Percentiles rank a stretch among this genome's conserved stretches.
Conservation (phyloP, 2,329 filamentous ascomycete genomes). For the Neofusicoccum sp. region DNA sequence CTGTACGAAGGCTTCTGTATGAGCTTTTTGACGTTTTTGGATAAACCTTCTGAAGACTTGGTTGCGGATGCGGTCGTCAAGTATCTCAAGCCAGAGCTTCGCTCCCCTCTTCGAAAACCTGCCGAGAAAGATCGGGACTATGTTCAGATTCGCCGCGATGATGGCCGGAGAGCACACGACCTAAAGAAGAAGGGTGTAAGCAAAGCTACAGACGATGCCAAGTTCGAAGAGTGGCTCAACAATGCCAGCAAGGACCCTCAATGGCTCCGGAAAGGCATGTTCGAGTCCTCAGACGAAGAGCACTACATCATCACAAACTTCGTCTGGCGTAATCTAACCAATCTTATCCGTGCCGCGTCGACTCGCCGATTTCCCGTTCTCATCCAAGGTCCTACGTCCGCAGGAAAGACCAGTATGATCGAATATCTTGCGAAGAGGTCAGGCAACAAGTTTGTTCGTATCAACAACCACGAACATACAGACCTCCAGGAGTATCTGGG, state of each 20-base stretch:
- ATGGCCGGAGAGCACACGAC: constrained; percentile 6
- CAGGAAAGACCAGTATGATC: constrained; percentile 99
- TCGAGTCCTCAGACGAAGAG: constrained; percentile 68
- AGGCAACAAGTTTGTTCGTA: constrained; percentile 94
- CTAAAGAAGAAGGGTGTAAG: constrained; percentile 15
- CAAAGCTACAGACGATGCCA: constrained; percentile 14
- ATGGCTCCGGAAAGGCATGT: constrained; percentile 80
- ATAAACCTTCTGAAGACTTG: constrained; percentile 76
- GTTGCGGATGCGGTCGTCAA: constrained; percentile 79
- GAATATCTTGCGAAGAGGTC: constrained; percentile 96
- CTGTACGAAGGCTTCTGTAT: constrained; percentile 96
- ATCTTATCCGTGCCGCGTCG: constrained; percentile 89
- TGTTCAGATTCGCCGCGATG: constrained; percentile 54
- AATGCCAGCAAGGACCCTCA: constrained; percentile 71
- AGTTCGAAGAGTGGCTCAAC: constrained; percentile 21
- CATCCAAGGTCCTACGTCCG: constrained; percentile 94
- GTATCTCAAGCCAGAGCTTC: constrained; percentile 75
- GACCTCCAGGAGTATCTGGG: constrained; percentile 97
- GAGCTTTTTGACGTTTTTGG: constrained; percentile 91
- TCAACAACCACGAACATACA: constrained; percentile 99
- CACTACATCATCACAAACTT: constrained; percentile 98
- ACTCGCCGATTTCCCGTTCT: constrained; percentile 91
- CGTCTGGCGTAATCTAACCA: constrained; percentile 91
- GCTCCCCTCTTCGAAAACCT: constrained; percentile 76
- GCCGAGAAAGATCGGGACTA: constrained; percentile 72